Percentiles rank a stretch among this genome's conserved stretches.
Conservation (phyloP, 305 asterid genomes). For the Fraxinus angustifolia region DNA sequence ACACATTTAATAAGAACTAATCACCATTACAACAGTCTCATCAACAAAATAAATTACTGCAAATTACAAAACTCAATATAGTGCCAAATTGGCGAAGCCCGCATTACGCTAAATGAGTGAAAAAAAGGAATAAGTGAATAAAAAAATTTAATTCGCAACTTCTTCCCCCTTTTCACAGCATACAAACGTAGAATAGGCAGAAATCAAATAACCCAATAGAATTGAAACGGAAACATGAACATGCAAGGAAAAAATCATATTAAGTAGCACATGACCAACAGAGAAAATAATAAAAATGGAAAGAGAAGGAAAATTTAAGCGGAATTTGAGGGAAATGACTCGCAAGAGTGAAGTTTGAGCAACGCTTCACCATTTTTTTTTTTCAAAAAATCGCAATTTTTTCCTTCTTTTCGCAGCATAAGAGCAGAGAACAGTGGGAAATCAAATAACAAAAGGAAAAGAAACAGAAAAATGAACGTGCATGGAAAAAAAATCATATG, state of each 20-base stretch:
- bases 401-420: not conserved
- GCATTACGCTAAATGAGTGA: not conserved
- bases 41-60: not conserved
- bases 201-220: not conserved
- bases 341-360: not conserved
- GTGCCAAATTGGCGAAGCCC: not conserved
- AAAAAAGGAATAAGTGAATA: not conserved
- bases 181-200: not conserved
- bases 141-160: not conserved
- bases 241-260: not conserved
- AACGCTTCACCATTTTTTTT: not conserved
- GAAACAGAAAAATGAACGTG: not conserved
- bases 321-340: not conserved
- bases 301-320: not conserved
- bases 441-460: not conserved
- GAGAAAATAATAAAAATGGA: not conserved
- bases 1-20: not conserved
- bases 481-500: not conserved
- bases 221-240: not conserved
- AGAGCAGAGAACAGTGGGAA: not conserved
- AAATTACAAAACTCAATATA: not conserved
- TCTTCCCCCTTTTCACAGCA: not conserved
- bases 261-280: not conserved
- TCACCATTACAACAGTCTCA: not conserved
- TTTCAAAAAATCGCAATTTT: not conserved